phyloP scores from a whole-genome alignment of 805 yeast genomes.

The Candida parachauliodes region DNA sequence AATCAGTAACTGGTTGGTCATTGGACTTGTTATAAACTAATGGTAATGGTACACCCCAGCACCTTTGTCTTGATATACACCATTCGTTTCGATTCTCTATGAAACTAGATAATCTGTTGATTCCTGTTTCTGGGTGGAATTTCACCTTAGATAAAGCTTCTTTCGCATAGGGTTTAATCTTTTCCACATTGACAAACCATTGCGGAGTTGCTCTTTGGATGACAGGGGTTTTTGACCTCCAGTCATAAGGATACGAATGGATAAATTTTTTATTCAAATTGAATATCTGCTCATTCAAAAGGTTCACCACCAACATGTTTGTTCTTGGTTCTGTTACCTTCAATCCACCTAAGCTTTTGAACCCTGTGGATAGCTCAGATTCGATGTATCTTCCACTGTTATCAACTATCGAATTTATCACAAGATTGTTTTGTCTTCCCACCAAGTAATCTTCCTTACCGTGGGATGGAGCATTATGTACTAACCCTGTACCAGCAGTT shows the following conservation, averaged over 20 bases:
- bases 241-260: constrained; percentile 94
- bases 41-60: constrained; percentile 98
- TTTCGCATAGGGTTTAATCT: constrained; percentile 61
- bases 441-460: constrained; percentile 88
- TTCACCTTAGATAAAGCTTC: constrained; percentile 57
- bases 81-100: constrained; percentile 81
- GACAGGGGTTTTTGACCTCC: constrained; percentile 96
- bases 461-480: constrained; percentile 97
- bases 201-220: constrained; percentile 93
- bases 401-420: constrained; percentile 76
- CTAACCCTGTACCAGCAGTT: constrained; percentile 88
- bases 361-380: constrained; percentile 44
- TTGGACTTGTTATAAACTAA: constrained; percentile 59
- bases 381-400: constrained; percentile 64
- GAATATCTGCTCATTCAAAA: constrained; percentile 47
- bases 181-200: constrained; percentile 88
- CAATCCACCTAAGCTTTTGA: constrained; percentile 44
- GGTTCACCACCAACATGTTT: constrained; percentile 49
- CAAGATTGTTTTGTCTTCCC: constrained; percentile 55
- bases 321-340: constrained; percentile 24
- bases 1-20: constrained; percentile 61
- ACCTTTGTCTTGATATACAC: constrained; percentile 96
- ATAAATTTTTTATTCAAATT: constrained; percentile 47
- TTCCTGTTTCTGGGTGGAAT: constrained; percentile 74
- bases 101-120: constrained; percentile 67